Evolutionary conservation across 2,329 filamentous ascomycete species (phyloP), one percentile per base, ranked within the genome.

Genomic region (Gremmenia infestans): DNA sequence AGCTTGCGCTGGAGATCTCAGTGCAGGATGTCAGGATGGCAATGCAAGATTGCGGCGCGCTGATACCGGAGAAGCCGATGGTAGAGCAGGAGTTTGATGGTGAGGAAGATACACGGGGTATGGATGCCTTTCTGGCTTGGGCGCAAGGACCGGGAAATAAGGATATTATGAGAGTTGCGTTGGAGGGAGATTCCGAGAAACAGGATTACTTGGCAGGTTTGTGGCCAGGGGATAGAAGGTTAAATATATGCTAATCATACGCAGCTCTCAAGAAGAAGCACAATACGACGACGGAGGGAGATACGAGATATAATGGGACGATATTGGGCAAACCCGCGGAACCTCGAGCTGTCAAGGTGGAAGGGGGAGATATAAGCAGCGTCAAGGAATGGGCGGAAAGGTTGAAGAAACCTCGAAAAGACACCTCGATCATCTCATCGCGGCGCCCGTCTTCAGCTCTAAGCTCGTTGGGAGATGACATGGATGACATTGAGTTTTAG

Each of bases 241-340:
- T 37, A 28, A 40, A 32, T 19, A 51, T 7, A 14, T 50, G 25
- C 52, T 66, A 52, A 68, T 48, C 37, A 58, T 66, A 53, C 65
- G 15, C 62, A 89, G 88, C 85, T 4, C 76, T 97, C 43, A 97
- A 96, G 73, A 94, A 92, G 74, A 96, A 95, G 69, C 89, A 96
- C 71, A 91, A 87, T 74, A 95, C 94, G 65, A 89, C 88, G 65
- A 89, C 88, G 0, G 89, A 88, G 60, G 91, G 95, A 67, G 91
- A 96, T 67, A 86, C 87, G 9, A 87, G 93, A 66, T 96, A 91
- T 71, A 83, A 87, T 63, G 91, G 90, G 32, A 96, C 93, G 0
- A 81, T 94, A 0, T 77, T 97, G 11, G 93, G 93, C 4, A 86
- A 86, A 62, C 77, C 80, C 46, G 81, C 80, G 49, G 90, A 96